Evolutionary conservation across 495 filamentous ascomycete genomes (phyloP).

Genomic region (Xylaria sp.): DNA sequence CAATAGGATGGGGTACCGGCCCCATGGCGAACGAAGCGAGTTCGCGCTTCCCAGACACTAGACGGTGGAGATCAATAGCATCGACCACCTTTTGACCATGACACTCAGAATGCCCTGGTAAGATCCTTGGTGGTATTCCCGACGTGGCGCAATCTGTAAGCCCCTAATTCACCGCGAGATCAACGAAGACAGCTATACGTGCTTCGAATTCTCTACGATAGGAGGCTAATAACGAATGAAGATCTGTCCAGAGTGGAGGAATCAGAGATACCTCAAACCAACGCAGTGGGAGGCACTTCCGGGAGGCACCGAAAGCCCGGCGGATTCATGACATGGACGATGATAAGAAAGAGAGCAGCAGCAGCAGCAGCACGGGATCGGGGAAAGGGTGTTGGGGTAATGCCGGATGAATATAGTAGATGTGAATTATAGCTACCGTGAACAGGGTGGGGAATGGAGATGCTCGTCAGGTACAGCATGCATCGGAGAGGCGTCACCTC

Average conservation of each 20-base stretch:
- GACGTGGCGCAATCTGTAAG: neutral
- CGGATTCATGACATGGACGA: slow-evolving; percentile 35
- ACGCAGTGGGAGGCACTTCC: slow-evolving; percentile 39
- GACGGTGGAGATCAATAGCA: slow-evolving; percentile 26
- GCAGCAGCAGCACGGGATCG: slow-evolving; percentile 26
- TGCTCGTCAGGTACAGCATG: slow-evolving; percentile 15
- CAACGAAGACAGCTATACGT: neutral
- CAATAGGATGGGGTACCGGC: slow-evolving; percentile 17
- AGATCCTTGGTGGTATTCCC: neutral
- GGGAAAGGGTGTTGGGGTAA: slow-evolving; percentile 31
- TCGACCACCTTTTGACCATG: slow-evolving; percentile 13
- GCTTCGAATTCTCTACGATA: neutral
- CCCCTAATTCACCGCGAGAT: neutral
- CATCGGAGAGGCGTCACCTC: slow-evolving; percentile 18
- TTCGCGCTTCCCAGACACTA: slow-evolving; percentile 23
- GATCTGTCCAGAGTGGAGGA: slow-evolving; percentile 40
- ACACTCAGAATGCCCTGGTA: slow-evolving; percentile 13
- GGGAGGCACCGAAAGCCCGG: slow-evolving; percentile 35
- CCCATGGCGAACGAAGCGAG: slow-evolving; percentile 26
- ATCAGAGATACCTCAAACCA: slow-evolving; percentile 55
- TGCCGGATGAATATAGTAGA: slow-evolving; percentile 31
- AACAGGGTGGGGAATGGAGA: slow-evolving; percentile 24
- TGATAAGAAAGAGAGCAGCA: slow-evolving; percentile 24
- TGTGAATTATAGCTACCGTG: slow-evolving; percentile 23
- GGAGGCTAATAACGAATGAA: neutral